Base-by-base conservation (phyloP, 2,329 filamentous ascomycete species). In the Plenodomus lindquistii region DNA sequence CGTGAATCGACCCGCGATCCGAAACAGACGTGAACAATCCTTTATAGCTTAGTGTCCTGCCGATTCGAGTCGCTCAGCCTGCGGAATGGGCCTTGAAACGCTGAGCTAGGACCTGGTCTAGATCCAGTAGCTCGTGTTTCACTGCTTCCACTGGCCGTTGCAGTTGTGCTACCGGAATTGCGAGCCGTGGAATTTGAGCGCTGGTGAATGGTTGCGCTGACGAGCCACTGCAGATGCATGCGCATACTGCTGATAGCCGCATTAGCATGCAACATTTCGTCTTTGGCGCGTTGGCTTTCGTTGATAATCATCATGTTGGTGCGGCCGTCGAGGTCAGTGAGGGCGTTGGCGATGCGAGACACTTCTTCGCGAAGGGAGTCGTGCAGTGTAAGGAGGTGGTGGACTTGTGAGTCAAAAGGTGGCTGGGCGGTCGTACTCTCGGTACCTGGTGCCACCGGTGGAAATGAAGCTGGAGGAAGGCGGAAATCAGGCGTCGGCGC, bases 281-380 rank as follows among this genome's bases (percentile, higher is more conserved):
- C 83, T 50, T 84, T 82, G 41, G 81, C 76, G 3, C 83, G 80
- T 24, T 85, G 74, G 39, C 78, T 83, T 63, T 86, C 83, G 57
- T 85, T 86, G 71, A 85, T 78, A 35, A 83, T 79, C 49, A 82
- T 79, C 81, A 86, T 83, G 65, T 76, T 83, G 31, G 81, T 79
- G 29, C 82, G 79, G 39, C 80, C 82, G 53, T 86, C 84, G 36
- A 85, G 74, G 46, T 85, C 82, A 3, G 78, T 77, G 9, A 86
- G 73, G 2, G 80, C 79, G 42, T 77, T 75, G 13, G 78, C 77
- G 21, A 84, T 73, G 40, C 81, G 80, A 16, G 72, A 72, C 40
- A 85, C 78, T 62, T 85, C 83, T 37, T 83, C 81, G 11, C 83
- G 80, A 16, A 86, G 74, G 18, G 78, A 79, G 59, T 85, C 83